Evolutionary conservation across 768 basidiomycete species (phyloP), one percentile per base, ranked within the genome.

Genomic region (Daedaleopsis nitida): DNA sequence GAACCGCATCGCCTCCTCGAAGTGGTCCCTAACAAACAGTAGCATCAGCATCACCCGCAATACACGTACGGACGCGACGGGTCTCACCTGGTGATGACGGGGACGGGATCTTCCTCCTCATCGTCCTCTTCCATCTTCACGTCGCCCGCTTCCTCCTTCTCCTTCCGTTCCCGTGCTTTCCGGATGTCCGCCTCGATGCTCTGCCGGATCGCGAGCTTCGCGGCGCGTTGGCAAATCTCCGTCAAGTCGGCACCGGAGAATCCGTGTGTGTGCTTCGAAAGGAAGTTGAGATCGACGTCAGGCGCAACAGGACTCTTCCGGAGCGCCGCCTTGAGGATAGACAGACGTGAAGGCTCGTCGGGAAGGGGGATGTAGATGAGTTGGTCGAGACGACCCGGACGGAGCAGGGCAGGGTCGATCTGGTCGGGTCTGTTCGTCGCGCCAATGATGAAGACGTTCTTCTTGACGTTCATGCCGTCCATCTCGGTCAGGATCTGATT

Each of bases 171-270:
- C 58, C 96, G 81, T 42, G 87, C 83, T 59, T 69, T 77, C 66
- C 87, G 79, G 70, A 99, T 91, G 76, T 99, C 97, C 8, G 92
- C 77, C 69, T 98, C 96, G 68, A 99, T 99, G 59, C 88, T 91
- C 75, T 91, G 93, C 27, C 96, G 86, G 71, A 99, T 99, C 1
- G 96, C 96, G 57, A 98, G 81, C 80, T 99, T 99, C 57, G 96
- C 96, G 5, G 97, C 89, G 53, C 97, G 87, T 76, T 98, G 96
- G 74, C 96, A 98, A 70, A 99, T 96, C 75, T 98, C 97, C n/a
- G 96, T 96, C 67, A 98, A 80, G 86, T 99, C 97, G 58, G 97
- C 97, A 87, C 97, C 97, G 71, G 96, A 98, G 87, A 90, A 99
- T 13, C 97, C 97, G 69, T 98, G 94, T 14, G 96, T 97, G 74